Evolutionary conservation across 192 early-diverging fungal genomes (phyloP).

Genomic region (Entomortierella beljakovae): DNA sequence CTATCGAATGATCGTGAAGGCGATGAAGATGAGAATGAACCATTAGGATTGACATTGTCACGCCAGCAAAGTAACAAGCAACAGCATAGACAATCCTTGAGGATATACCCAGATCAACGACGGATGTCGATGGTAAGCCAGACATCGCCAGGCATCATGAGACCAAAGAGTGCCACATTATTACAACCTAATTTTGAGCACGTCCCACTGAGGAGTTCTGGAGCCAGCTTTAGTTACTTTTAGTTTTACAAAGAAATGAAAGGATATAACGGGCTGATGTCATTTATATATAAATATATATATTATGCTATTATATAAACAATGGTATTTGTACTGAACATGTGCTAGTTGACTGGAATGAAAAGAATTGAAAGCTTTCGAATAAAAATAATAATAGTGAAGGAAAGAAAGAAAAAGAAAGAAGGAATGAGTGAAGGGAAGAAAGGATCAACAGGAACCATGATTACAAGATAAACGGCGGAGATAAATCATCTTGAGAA

Average conservation of each 20-base stretch:
- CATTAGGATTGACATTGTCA: conserved; percentile 24
- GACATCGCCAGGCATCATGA: conserved; percentile 3
- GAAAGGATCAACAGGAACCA: too few species aligned
- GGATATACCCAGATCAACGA: neutral
- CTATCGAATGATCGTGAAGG: neutral
- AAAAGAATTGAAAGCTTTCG: too few species aligned
- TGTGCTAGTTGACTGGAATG: too few species aligned
- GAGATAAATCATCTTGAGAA: too few species aligned
- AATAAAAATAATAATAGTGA: too few species aligned
- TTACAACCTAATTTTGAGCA: conserved; percentile 10
- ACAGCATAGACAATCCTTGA: neutral
- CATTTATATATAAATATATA: too few species aligned
- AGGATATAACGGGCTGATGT: neutral
- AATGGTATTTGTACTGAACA: too few species aligned
- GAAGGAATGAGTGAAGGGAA: too few species aligned
- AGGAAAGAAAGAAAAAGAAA: too few species aligned
- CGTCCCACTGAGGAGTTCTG: neutral
- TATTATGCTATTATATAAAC: too few species aligned
- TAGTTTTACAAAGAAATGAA: neutral
- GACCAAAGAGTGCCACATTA: neutral
- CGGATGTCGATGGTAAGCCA: neutral
- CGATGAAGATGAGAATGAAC: conserved; percentile 35
- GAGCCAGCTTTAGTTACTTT: conserved; percentile 25
- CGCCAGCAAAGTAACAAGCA: conserved; percentile 23
- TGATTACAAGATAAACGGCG: too few species aligned